Evolutionary conservation across 192 early-diverging fungal species (phyloP).

Genomic region (Lunasporangiospora selenospora): DNA sequence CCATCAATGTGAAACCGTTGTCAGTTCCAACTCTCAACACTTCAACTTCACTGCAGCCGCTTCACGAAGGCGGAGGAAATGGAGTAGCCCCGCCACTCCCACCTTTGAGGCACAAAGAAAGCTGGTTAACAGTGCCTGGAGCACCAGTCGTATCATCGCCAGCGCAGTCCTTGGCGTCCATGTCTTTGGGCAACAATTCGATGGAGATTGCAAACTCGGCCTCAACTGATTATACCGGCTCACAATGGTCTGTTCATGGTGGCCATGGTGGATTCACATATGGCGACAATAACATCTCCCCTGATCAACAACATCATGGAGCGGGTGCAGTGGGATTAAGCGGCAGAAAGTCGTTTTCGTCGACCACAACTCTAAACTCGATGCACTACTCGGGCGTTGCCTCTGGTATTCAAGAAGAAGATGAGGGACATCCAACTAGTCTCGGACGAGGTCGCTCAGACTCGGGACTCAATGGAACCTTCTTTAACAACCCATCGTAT

Average conservation of each 20-base stretch:
- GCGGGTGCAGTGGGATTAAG: slow-evolving; percentile 3
- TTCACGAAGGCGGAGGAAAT: slow-evolving; percentile 10
- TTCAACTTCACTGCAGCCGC: slow-evolving; percentile 13
- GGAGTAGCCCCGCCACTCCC: slow-evolving; percentile 5
- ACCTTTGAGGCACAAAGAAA: slow-evolving; percentile 8
- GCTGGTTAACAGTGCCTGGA: slow-evolving; percentile 40
- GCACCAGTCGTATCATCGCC: not conserved
- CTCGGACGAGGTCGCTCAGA: too few relatives aligned
- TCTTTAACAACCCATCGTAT: too few relatives aligned
- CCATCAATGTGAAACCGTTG: slow-evolving; percentile 32
- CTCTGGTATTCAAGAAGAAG: slow-evolving; percentile 29
- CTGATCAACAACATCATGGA: not conserved
- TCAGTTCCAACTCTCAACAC: slow-evolving; percentile 7
- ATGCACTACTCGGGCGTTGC: not conserved
- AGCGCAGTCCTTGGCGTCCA: slow-evolving; percentile 12
- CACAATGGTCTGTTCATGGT: slow-evolving; percentile 23
- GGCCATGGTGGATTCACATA: slow-evolving; percentile 1
- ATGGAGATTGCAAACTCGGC: slow-evolving; percentile 17
- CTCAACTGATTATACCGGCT: slow-evolving; percentile 6
- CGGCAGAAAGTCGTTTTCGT: slow-evolving; percentile 17
- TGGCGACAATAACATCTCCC: slow-evolving; percentile 1
- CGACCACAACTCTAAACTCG: not conserved
- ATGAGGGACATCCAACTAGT: slow-evolving; percentile 14
- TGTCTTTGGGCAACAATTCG: slow-evolving; percentile 15
- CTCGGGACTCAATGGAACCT: too few relatives aligned